These are phyloP conservation scores for Warburgia ugandensis DNA, from an alignment of 164 flowering plant species.

Conservation along the genomic window DNA sequence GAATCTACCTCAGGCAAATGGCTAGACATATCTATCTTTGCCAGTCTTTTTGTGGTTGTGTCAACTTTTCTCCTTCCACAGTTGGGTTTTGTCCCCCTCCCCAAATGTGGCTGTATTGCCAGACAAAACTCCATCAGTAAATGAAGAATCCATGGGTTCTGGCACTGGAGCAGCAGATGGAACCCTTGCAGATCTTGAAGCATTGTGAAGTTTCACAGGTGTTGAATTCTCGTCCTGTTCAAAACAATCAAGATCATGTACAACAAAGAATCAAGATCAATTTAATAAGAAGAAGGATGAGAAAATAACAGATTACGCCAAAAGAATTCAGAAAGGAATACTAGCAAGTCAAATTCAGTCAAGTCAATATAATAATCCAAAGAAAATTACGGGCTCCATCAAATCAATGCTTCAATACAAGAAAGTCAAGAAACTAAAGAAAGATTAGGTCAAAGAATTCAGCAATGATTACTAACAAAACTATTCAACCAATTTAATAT, in stretches of 20 bases:
- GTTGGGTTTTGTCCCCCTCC: constrained; percentile 9
- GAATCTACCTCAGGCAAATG: too few species aligned
- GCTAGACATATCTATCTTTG: too few species aligned
- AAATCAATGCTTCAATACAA: not conserved
- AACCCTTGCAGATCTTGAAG: not conserved
- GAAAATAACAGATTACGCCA: too few species aligned
- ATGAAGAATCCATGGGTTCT: constrained; percentile 18
- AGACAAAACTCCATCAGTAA: constrained; percentile 11
- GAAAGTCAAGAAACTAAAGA: not conserved
- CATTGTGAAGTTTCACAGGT: constrained; percentile 1
- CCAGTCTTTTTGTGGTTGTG: too few species aligned
- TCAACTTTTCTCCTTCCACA: not conserved
- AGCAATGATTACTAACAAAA: not conserved
- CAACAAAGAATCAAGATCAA: too few species aligned
- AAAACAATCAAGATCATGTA: too few species aligned
- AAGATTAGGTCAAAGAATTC: not conserved
- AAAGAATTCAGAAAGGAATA: too few species aligned
- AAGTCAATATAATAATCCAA: constrained; percentile 4
- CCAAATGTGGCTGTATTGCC: too few species aligned
- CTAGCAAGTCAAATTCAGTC: not conserved
- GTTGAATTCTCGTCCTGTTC: constrained; percentile 9
- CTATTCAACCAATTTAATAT: not conserved
- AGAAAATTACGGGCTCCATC: not conserved
- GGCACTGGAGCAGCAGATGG: constrained; percentile 37
- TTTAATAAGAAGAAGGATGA: too few species aligned